These are phyloP conservation scores for Erythrobasidium hasegawianum DNA, from an alignment of 1,284 basidiomycete species.

Conservation along the genomic window DNA sequence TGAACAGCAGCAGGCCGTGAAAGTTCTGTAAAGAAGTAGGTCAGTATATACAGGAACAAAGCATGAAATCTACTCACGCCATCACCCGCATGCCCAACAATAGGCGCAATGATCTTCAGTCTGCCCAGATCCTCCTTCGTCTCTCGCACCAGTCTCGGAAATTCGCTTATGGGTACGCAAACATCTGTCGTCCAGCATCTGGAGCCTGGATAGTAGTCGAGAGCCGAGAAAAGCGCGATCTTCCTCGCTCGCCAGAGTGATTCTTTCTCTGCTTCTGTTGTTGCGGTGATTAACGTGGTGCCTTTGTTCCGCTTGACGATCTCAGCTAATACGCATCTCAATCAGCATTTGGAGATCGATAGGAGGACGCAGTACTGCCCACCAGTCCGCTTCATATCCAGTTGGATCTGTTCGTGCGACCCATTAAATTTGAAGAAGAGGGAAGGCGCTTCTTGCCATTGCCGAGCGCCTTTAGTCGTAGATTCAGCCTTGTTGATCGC, in stretches of 20 bases:
- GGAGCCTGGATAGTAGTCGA: slow-evolving; percentile 38
- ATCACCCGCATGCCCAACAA: slow-evolving; percentile 42
- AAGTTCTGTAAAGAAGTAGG: slow-evolving; percentile 17
- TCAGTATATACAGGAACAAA: too few species aligned
- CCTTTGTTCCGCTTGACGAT: slow-evolving; percentile 66
- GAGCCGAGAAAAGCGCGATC: slow-evolving; percentile 52
- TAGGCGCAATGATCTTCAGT: slow-evolving; percentile 37
- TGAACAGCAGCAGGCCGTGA: slow-evolving; percentile 57
- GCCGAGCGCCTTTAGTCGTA: slow-evolving; percentile 51
- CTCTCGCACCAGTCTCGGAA: slow-evolving; percentile 43
- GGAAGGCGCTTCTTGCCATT: slow-evolving; percentile 66
- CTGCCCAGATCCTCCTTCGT: slow-evolving; percentile 37
- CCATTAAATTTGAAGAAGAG: slow-evolving; percentile 76
- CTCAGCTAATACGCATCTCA: slow-evolving; percentile 36
- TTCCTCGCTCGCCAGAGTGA: slow-evolving; percentile 83
- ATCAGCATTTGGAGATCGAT: slow-evolving; percentile 54
- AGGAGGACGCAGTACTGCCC: slow-evolving; percentile 7
- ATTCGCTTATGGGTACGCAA: slow-evolving; percentile 42
- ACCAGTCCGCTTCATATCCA: slow-evolving; percentile 56
- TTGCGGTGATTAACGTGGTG: slow-evolving; percentile 65
- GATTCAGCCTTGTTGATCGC: slow-evolving; percentile 64
- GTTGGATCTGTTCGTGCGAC: slow-evolving; percentile 59
- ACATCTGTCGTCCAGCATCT: slow-evolving; percentile 45
- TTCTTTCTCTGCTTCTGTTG: slow-evolving; percentile 63
- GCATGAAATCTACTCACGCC: slow-evolving; percentile 34